These are phyloP conservation scores for Kwoniella botswanensis DNA, from an alignment of 768 basidiomycete genomes.

Conservation along the genomic window DNA sequence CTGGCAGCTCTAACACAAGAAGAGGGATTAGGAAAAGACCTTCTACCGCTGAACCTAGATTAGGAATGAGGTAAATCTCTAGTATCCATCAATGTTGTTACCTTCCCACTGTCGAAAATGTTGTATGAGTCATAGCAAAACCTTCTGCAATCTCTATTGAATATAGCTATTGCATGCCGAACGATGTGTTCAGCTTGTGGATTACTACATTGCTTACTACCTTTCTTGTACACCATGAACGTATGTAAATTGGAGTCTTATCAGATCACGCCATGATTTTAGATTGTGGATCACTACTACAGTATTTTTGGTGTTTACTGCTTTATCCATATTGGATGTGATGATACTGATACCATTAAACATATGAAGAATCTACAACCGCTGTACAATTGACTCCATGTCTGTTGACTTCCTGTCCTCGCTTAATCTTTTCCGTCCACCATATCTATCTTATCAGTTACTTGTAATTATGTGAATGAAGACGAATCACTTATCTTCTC, in stretches of 20 bases:
- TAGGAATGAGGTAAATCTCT: conserved; percentile 16
- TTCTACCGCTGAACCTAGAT: conserved; percentile 26
- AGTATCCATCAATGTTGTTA: background rate
- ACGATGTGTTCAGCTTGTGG: too few relatives aligned
- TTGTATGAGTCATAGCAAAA: too few relatives aligned
- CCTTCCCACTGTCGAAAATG: too few relatives aligned
- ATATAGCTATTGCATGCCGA: too few relatives aligned
- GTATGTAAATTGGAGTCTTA: too few relatives aligned
- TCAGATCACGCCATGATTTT: too few relatives aligned
- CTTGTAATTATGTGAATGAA: too few relatives aligned
- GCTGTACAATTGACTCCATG: background rate
- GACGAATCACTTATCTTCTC: background rate
- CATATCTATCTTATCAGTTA: background rate
- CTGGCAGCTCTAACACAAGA: conserved; percentile 1
- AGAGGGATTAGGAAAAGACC: conserved; percentile 25
- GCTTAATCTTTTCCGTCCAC: background rate
- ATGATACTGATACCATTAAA: background rate
- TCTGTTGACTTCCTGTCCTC: background rate
- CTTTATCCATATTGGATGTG: background rate
- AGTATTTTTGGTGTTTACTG: too few relatives aligned
- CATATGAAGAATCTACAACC: background rate
- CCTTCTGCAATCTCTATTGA: too few relatives aligned
- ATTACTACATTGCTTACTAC: too few relatives aligned
- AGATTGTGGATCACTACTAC: too few relatives aligned
- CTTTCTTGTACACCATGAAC: too few relatives aligned